phyloP scores from a whole-genome alignment of 2,329 filamentous ascomycete genomes.

The Calonectria hongkongensis region DNA sequence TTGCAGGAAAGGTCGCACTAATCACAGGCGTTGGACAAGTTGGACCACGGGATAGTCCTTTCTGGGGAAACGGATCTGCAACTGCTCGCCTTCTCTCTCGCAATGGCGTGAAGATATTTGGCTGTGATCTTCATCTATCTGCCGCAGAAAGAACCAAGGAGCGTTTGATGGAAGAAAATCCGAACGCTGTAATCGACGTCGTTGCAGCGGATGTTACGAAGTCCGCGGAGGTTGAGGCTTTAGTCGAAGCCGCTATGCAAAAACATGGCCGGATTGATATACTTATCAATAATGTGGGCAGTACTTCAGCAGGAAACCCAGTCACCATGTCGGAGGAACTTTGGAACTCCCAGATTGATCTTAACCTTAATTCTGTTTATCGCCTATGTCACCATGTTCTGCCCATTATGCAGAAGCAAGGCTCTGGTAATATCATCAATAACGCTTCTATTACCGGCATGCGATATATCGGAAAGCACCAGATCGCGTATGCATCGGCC shows the following conservation, averaged over 20 bases:
- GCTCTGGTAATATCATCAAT: constrained; percentile 4
- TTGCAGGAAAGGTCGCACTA: not conserved
- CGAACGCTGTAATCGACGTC: not conserved
- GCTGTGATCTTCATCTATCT: not conserved
- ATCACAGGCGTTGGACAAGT: constrained; percentile 16
- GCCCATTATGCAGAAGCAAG: constrained; percentile 17
- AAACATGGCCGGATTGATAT: constrained; percentile 13
- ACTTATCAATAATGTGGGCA: not conserved
- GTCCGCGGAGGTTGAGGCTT: not conserved
- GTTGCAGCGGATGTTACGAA: not conserved
- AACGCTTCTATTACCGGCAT: constrained; percentile 8
- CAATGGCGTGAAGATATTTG: constrained; percentile 12
- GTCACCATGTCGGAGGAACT: constrained; percentile 3
- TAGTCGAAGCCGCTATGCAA: not conserved
- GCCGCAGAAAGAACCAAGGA: constrained; percentile 10
- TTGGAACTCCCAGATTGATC: constrained; percentile 12
- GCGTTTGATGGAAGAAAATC: not conserved
- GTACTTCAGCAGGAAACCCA: constrained; percentile 3
- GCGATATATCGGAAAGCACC: constrained; percentile 17
- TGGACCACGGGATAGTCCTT: not conserved
- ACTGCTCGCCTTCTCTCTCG: constrained; percentile 5
- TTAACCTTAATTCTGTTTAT: constrained; percentile 13
- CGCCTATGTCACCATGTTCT: constrained; percentile 17
- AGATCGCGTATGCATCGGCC: constrained; percentile 6
- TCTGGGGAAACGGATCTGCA: constrained; percentile 15